phyloP scores from a whole-genome alignment of 768 basidiomycete species.

The Xanthoconium stramineum region DNA sequence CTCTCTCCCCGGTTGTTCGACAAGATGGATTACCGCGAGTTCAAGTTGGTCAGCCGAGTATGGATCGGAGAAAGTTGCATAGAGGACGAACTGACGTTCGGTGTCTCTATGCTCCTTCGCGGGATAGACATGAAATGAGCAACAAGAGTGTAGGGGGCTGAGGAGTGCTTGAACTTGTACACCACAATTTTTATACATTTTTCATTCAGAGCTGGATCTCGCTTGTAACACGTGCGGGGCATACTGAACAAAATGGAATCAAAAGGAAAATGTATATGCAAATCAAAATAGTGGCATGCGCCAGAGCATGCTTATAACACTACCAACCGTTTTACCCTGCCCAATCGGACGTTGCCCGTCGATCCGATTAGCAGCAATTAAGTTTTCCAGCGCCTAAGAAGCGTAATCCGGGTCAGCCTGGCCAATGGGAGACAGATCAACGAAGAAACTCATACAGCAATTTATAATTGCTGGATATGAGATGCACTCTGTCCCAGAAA shows the following conservation, averaged over 20 bases:
- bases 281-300: too few relatives aligned
- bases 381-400: neutral
- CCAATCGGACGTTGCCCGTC: too few relatives aligned
- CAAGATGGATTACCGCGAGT: slow-evolving; percentile 44
- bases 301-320: too few relatives aligned
- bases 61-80: slow-evolving; percentile 32
- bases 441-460: neutral
- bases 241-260: neutral
- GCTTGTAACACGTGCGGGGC: neutral
- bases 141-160: too few relatives aligned
- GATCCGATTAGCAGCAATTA: neutral
- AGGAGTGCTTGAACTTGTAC: too few relatives aligned
- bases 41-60: slow-evolving; percentile 37
- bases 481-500: neutral
- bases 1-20: slow-evolving; percentile 46
- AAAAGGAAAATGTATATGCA: too few relatives aligned
- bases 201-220: neutral
- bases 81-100: slow-evolving; percentile 33
- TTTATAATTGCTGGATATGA: neutral
- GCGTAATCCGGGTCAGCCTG: neutral
- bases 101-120: slow-evolving; percentile 41
- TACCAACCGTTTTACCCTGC: too few relatives aligned
- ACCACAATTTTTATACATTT: too few relatives aligned
- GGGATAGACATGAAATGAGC: slow-evolving; percentile 34
- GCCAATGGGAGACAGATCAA: neutral